These are phyloP conservation scores for Arxiozyma slooffiae DNA, from an alignment of 1,139 yeast genomes.

Conservation along the genomic window DNA sequence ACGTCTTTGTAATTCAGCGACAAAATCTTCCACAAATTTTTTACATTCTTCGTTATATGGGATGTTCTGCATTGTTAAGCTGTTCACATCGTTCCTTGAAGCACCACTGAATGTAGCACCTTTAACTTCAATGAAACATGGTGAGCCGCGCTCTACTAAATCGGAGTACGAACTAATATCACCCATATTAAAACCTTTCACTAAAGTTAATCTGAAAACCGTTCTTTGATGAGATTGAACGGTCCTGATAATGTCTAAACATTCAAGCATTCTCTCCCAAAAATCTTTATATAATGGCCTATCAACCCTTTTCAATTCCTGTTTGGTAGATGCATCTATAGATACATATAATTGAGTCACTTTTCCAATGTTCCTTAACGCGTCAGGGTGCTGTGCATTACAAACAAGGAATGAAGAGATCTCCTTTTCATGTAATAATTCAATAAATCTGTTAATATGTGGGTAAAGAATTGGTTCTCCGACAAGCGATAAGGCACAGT, in stretches of 20 bases:
- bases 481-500: conserved; percentile 84
- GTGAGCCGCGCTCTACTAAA: conserved; percentile 69
- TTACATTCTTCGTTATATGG: conserved; percentile 91
- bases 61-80: conserved; percentile 88
- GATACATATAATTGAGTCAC: conserved; percentile 90
- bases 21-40: conserved; percentile 55
- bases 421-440: conserved; percentile 63
- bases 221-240: conserved; percentile 75
- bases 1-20: conserved; percentile 48
- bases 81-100: conserved; percentile 68
- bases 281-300: conserved; percentile 83
- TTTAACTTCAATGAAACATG: conserved; percentile 84
- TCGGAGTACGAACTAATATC: conserved; percentile 84
- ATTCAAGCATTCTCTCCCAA: conserved; percentile 79
- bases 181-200: conserved; percentile 82
- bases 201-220: conserved; percentile 81
- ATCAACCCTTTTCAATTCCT: conserved; percentile 71
- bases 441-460: conserved; percentile 73
- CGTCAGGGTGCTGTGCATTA: conserved; percentile 92
- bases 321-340: conserved; percentile 82
- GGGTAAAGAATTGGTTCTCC: conserved; percentile 95
- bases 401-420: conserved; percentile 86
- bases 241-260: conserved; percentile 70
- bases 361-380: conserved; percentile 53
- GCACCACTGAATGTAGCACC: conserved; percentile 95